Conservation (phyloP, 1,284 basidiomycete species). For the Wolfiporia cocos region DNA sequence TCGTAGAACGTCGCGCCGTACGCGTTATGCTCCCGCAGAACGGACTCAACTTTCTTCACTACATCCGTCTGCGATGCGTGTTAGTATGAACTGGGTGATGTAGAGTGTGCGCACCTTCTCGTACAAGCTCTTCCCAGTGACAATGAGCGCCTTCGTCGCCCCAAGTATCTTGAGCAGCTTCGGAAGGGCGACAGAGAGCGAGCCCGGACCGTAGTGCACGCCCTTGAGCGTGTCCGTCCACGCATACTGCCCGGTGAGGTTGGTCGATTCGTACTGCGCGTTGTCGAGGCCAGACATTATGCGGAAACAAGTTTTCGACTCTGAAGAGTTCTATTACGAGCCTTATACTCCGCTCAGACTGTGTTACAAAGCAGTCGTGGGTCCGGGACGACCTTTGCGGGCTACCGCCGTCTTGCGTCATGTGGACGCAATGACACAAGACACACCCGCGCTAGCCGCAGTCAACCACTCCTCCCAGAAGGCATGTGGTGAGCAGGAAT, state of each 20-base stretch:
- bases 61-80: slow-evolving; percentile 47
- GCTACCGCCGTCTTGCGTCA: no score
- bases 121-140: slow-evolving; percentile 65
- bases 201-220: slow-evolving; percentile 66
- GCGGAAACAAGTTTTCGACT: no score
- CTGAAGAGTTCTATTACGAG: no score
- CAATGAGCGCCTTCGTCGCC: slow-evolving; percentile 56
- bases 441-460: no score
- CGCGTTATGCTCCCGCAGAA: slow-evolving; percentile 48
- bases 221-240: slow-evolving; percentile 61
- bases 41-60: slow-evolving; percentile 49
- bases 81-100: background rate
- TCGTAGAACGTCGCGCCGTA: slow-evolving; percentile 67
- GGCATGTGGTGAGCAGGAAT: no score
- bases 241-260: slow-evolving; percentile 45
- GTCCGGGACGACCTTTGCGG: no score
- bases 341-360: no score
- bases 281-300: slow-evolving; percentile 18
- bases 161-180: slow-evolving; percentile 48
- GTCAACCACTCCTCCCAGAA: no score
- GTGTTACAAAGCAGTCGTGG: no score
- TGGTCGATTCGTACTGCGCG: slow-evolving; percentile 10
- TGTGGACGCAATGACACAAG: no score
- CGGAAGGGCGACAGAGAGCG: slow-evolving; percentile 52
- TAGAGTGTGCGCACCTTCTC: slow-evolving; percentile 43